Percentiles rank a stretch among this genome's conserved stretches.
phyloP scores from a whole-genome alignment of 805 yeast genomes.

The Metschnikowia henanensis region DNA sequence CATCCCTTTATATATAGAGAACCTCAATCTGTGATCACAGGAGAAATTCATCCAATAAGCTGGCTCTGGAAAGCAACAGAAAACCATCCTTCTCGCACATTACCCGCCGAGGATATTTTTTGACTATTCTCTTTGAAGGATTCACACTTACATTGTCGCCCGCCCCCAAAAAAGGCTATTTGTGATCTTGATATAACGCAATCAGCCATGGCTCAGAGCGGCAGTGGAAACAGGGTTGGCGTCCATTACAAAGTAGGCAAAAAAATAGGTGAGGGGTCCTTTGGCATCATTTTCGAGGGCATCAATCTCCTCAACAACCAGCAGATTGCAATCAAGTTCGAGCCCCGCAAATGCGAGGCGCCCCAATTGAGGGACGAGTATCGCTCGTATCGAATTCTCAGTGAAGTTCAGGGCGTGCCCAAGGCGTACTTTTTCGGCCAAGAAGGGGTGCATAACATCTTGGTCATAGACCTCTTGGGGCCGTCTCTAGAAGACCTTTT shows the following conservation, averaged over 20 bases:
- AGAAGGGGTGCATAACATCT: conserved; percentile 77
- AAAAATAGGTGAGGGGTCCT: conserved; percentile 86
- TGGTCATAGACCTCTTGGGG: conserved; percentile 74
- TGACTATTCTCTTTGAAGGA: no score
- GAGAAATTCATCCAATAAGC: no score
- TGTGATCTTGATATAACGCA: no score
- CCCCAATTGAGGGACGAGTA: conserved; percentile 84
- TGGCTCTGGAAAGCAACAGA: no score
- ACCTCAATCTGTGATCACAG: no score
- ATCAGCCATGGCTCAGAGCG: conserved; percentile 41
- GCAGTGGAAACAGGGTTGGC: conserved; percentile 60
- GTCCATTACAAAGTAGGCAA: conserved; percentile 78
- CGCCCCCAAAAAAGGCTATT: background rate
- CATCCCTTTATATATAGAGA: no score
- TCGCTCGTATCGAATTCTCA: conserved; percentile 70
- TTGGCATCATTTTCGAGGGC: conserved; percentile 84
- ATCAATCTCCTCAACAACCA: conserved; percentile 64
- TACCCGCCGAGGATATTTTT: no score
- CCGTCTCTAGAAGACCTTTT: conserved; percentile 82
- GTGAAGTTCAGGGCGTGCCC: conserved; percentile 74
- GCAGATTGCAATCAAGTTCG: conserved; percentile 79
- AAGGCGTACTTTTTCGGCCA: conserved; percentile 83
- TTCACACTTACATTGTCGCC: no score
- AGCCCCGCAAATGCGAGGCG: conserved; percentile 77
- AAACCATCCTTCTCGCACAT: no score